Evolutionary conservation across 192 early-diverging fungal species (phyloP).

Genomic region (Lobulomyces angularis): DNA sequence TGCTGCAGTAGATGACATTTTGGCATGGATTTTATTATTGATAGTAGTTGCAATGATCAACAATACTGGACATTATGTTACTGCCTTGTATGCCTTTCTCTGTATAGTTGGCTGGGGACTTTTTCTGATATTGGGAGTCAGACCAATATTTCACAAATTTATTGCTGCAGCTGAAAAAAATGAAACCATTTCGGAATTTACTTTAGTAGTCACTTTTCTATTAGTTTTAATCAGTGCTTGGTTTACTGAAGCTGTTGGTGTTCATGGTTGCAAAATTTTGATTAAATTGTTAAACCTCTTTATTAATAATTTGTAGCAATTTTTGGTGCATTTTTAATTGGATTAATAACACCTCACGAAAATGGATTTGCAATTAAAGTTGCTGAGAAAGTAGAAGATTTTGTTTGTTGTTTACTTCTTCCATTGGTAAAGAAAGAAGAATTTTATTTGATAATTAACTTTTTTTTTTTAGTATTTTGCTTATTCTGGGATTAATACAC

Average conservation of each 20-base stretch:
- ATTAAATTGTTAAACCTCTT: too few species aligned
- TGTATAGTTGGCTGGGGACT: too few species aligned
- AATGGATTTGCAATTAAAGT: conserved; percentile 61
- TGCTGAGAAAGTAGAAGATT: conserved; percentile 72
- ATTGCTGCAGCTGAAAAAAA: too few species aligned
- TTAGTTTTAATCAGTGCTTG: conserved; percentile 15
- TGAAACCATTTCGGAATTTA: neutral
- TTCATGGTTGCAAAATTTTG: too few species aligned
- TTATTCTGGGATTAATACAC: conserved; percentile 70
- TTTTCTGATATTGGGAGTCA: too few species aligned
- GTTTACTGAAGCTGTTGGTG: conserved; percentile 64
- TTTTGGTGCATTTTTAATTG: conserved; percentile 70
- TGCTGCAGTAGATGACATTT: conserved; percentile 63
- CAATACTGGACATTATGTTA: too few species aligned
- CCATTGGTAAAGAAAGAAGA: conserved; percentile 47
- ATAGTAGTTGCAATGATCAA: conserved; percentile 2
- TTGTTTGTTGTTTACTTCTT: conserved; percentile 61
- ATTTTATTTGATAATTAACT: conserved; percentile 5
- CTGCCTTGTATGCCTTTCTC: too few species aligned
- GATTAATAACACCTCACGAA: conserved; percentile 69
- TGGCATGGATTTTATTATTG: conserved; percentile 49
- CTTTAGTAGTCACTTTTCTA: neutral
- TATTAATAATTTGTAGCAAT: too few species aligned
- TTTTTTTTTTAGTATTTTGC: conserved; percentile 53
- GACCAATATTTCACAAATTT: too few species aligned